These are phyloP conservation scores for Nevesoporus exiguus DNA, from an alignment of 768 basidiomycete genomes.

Conservation along the genomic window DNA sequence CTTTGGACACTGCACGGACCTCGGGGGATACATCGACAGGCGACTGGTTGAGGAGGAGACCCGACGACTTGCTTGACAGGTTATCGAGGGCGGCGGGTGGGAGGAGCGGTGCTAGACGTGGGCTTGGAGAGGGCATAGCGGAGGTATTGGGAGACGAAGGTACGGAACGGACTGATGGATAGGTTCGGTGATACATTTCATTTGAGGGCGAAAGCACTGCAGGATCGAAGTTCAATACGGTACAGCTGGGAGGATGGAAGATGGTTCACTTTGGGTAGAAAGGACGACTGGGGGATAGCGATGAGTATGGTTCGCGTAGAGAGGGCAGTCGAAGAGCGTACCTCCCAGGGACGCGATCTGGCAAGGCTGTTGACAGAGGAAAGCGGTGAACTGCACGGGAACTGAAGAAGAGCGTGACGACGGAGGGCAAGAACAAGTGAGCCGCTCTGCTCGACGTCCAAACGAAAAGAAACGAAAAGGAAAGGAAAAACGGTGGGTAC, in stretches of 20 bases:
- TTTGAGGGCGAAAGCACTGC: conserved; percentile 34
- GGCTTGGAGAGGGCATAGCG: conserved; percentile 26
- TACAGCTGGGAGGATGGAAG: neutral
- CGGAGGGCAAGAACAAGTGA: neutral
- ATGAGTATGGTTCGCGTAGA: neutral
- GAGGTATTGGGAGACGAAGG: conserved; percentile 37
- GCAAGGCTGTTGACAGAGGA: conserved; percentile 1
- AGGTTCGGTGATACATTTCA: conserved; percentile 63
- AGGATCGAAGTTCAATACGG: conserved; percentile 14
- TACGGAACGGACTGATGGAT: conserved; percentile 54
- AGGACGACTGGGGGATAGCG: neutral
- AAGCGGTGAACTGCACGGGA: conserved; percentile 1
- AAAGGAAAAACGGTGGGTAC: neutral
- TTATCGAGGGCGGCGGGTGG: conserved; percentile 45
- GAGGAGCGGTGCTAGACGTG: conserved; percentile 49
- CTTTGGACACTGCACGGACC: conserved; percentile 18
- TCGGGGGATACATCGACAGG: conserved; percentile 34
- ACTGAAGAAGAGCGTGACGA: neutral
- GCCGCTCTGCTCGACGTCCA: neutral
- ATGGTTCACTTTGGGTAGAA: conserved; percentile 21
- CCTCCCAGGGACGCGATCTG: conserved; percentile 13
- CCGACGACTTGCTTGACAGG: conserved; percentile 39
- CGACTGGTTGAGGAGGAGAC: conserved; percentile 34
- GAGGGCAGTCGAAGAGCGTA: neutral
- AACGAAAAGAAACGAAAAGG: conserved; percentile 1